These are phyloP conservation scores for Pythium brachiatum DNA, from an alignment of 352 stramenopile genomes.

Conservation along the genomic window DNA sequence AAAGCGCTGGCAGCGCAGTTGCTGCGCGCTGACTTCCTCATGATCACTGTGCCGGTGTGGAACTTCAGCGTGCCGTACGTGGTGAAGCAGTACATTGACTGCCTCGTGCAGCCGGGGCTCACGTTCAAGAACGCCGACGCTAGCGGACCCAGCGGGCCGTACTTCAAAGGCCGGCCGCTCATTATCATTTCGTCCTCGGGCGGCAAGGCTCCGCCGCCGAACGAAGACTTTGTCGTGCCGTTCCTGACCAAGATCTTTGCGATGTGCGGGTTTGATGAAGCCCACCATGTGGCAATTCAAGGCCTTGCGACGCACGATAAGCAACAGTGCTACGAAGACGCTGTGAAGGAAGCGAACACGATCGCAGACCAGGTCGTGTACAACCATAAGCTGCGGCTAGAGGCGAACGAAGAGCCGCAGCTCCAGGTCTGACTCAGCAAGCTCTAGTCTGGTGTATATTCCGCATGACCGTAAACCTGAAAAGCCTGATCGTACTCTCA, in stretches of 20 bases:
- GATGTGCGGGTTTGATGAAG: slow-evolving; percentile 71
- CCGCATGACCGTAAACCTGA: not conserved
- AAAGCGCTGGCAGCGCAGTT: slow-evolving; percentile 61
- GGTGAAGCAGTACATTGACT: slow-evolving; percentile 85
- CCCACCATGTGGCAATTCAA: slow-evolving; percentile 63
- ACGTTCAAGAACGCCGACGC: slow-evolving; percentile 71
- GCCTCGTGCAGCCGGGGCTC: slow-evolving; percentile 65
- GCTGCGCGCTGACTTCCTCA: slow-evolving; percentile 65
- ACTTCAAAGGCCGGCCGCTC: slow-evolving; percentile 51
- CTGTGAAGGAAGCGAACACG: slow-evolving; percentile 47
- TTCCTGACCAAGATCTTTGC: slow-evolving; percentile 75
- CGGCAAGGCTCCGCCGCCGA: slow-evolving; percentile 47
- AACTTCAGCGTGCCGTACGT: slow-evolving; percentile 78
- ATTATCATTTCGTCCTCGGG: slow-evolving; percentile 79
- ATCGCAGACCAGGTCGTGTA: slow-evolving; percentile 60
- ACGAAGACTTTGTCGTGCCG: slow-evolving; percentile 68
- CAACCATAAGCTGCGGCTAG: slow-evolving; percentile 51
- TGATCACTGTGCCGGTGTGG: slow-evolving; percentile 76
- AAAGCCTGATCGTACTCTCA: slow-evolving; percentile 5
- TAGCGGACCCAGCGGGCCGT: slow-evolving; percentile 51
- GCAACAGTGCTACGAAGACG: slow-evolving; percentile 55
- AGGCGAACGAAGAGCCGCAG: slow-evolving; percentile 32
- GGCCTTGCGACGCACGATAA: slow-evolving; percentile 64
- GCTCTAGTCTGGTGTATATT: not conserved
- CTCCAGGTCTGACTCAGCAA: not conserved